Evolutionary conservation across 2,329 filamentous ascomycete genomes (phyloP), one percentile per base, ranked within the genome.

Genomic region (Clonostachys rhizophaga): DNA sequence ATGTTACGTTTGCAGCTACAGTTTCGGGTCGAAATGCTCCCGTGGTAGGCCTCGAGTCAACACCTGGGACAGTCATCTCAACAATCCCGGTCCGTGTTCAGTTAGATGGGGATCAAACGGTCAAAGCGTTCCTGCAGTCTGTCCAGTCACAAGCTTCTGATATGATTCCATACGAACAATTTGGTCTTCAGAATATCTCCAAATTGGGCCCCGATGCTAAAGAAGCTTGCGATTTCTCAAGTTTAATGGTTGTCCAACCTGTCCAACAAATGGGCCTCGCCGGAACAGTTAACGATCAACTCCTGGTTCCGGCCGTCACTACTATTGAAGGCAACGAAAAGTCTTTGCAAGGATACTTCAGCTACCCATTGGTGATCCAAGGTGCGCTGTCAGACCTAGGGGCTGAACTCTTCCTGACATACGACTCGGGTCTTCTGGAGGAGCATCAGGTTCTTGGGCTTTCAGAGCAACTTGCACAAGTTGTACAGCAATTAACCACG

Each of bases 341-440:
- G 14, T n/a, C 36, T 18, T n/a, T 70, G 44, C 63, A 64, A 50
- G 64, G 62, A 3, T 57, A 69, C 4, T 55, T 70, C 24, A 46
- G 30, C 30, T 46, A 46, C 45, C 45, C 45, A 9, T 33, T 46
- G n/a, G 45, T 46, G 5, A 30, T 34, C 13, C 47, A 54, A 42
- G 45, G 47, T 33, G 42, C 40, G 5, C 45, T 54, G 11, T 30
- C 17, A 20, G 47, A 44, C 14, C 40, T 44, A 5, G 35, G 41
- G 41, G 49, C 49, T 17, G 51, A 53, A 40, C 18, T 54, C 6
- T 41, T 41, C 13, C 33, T 50, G 33, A 54, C 49, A 5, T 53
- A 51, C 36, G 46, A 54, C 18, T 45, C 49, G 3, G 40, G 30
- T 13, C 16, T 48, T 16, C 40, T 50, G 10, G 5, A 18, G 18